Evolutionary conservation across 1,139 yeast species (phyloP).

Genomic region (Barnettozyma hawaiiensis): DNA sequence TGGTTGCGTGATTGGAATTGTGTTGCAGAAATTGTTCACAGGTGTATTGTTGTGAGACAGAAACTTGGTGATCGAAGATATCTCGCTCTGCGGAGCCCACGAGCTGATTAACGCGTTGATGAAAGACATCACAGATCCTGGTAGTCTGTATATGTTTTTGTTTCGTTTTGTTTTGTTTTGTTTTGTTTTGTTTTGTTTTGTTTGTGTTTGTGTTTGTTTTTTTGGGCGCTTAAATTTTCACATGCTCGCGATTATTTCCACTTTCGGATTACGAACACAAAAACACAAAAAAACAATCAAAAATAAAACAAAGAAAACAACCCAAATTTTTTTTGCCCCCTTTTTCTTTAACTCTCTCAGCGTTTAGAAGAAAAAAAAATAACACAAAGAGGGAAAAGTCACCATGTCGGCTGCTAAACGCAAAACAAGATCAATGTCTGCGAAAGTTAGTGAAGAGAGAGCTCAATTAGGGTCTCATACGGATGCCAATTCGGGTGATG

Average conservation of each 20-base stretch:
- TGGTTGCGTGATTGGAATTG: constrained; percentile 22
- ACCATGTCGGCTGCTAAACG: constrained; percentile 1
- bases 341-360: no score
- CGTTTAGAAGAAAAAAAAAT: no score
- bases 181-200: no score
- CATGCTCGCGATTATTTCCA: constrained; percentile 1
- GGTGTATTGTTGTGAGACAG: constrained; percentile 23
- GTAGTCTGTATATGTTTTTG: no score
- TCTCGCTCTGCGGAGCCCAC: constrained; percentile 1
- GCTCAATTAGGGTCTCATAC: background rate
- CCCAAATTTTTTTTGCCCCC: no score
- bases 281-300: background rate
- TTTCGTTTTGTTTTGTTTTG: no score
- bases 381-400: no score
- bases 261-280: background rate
- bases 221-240: background rate
- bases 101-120: constrained; percentile 7
- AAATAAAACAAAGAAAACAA: no score
- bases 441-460: background rate
- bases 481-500: constrained; percentile 1
- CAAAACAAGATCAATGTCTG: constrained; percentile 8
- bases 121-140: constrained; percentile 11
- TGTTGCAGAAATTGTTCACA: constrained; percentile 19
- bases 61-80: constrained; percentile 13
- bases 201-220: no score